These are phyloP conservation scores for Diplodia sapinea DNA, from an alignment of 2,329 filamentous ascomycete genomes.

Conservation along the genomic window DNA sequence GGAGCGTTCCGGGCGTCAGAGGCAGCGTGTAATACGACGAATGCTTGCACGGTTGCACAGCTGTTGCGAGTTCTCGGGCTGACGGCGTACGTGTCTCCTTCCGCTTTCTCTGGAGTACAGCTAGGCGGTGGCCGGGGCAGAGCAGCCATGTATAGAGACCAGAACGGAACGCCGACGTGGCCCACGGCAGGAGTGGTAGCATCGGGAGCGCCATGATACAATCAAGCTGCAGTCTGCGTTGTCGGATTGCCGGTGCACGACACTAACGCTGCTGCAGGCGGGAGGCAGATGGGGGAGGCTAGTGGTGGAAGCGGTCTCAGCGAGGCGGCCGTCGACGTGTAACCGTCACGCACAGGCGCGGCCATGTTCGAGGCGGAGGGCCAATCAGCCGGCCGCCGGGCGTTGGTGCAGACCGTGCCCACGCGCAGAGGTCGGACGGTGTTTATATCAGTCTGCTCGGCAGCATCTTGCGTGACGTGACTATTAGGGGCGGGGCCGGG, in stretches of 20 bases:
- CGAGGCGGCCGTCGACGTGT: constrained; percentile 18
- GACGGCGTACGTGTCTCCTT: constrained; percentile 24
- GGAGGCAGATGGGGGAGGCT: background rate
- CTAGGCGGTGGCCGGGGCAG: background rate
- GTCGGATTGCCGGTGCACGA: constrained; percentile 3
- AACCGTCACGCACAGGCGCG: constrained; percentile 1
- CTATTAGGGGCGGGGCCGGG: background rate
- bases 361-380: background rate
- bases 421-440: background rate
- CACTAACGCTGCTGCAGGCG: constrained; percentile 3
- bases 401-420: background rate
- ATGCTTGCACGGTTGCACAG: constrained; percentile 9
- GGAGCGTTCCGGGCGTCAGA: background rate
- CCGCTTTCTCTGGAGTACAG: constrained; percentile 16
- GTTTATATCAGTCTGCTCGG: background rate
- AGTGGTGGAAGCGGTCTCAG: constrained; percentile 1
- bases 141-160: background rate
- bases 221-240: constrained; percentile 16
- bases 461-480: constrained; percentile 10
- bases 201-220: constrained; percentile 1
- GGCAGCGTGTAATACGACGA: background rate
- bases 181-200: constrained; percentile 11
- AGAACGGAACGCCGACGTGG: constrained; percentile 21
- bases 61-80: background rate
- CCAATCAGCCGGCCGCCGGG: constrained; percentile 9